Conservation (phyloP, 352 stramenopile genomes). For the Blastocystis sp. region DNA sequence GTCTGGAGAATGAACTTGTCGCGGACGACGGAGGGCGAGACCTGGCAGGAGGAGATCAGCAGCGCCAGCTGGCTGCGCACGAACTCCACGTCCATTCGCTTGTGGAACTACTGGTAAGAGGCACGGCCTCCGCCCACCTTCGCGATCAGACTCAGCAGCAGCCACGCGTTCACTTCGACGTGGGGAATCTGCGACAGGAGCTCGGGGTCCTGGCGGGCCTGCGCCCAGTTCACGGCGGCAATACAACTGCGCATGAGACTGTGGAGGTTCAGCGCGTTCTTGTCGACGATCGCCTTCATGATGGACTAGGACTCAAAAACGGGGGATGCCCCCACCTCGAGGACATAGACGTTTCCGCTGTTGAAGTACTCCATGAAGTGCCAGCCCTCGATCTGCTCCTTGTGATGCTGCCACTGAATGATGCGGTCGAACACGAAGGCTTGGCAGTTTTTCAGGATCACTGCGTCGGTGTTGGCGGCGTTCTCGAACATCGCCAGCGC, state of each 20-base stretch:
- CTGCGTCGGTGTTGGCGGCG: conserved; percentile 10
- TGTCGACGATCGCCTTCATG: conserved; percentile 27
- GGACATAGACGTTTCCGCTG: conserved; percentile 6
- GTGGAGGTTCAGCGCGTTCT: conserved; percentile 5
- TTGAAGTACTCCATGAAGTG: conserved; percentile 35
- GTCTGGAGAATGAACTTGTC: conserved; percentile 54
- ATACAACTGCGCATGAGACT: conserved; percentile 30
- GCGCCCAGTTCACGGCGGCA: not conserved
- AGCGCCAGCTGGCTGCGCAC: not conserved
- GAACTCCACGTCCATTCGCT: conserved; percentile 54
- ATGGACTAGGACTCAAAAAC: conserved; percentile 13
- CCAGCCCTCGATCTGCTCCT: not conserved
- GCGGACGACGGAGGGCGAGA: not conserved
- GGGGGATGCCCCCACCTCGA: not conserved
- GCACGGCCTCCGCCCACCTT: not conserved
- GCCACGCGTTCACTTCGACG: conserved; percentile 42
- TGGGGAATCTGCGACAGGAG: not conserved
- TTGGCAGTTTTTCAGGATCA: conserved; percentile 47
- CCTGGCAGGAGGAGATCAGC: not conserved
- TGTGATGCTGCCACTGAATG: conserved; percentile 2
- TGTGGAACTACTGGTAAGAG: conserved; percentile 17
- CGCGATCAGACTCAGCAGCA: conserved; percentile 20
- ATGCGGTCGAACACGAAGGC: conserved; percentile 29
- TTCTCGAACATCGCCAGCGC: conserved; percentile 55
- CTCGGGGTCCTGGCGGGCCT: not conserved